Evolutionary conservation across 768 basidiomycete genomes (phyloP), one percentile per base, ranked within the genome.

Genomic region (Termitomyces sp.): DNA sequence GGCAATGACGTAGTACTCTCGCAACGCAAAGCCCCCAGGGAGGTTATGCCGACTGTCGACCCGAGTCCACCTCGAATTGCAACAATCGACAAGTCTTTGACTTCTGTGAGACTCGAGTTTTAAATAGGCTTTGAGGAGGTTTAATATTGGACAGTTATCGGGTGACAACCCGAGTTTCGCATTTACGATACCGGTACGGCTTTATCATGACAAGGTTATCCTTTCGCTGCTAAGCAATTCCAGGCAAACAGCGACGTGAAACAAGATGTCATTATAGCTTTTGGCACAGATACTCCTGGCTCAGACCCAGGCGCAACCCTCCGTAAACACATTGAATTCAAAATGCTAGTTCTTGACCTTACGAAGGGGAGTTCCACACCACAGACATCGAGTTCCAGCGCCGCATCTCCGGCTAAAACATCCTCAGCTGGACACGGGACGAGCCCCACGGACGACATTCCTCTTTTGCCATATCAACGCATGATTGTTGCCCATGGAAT

Each of bases 1-100:
- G 82, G 87, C 61, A 83, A 84, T 10, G 68, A 75, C 22, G 73
- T 87, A 58, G 87, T 86, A 13, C 69, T 91, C 24, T 87, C 86
- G 7, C 88, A 91, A 65, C 79, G 88, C 20, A 71, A 68, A 32
- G 83, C 88, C 0, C 61, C 76, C 1, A 65, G 63, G 6, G 75
- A 86, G 59, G 72, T 75, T 4, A 80, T 82, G 81, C 88, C 88
- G 6, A 78, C 72, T 14, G 77, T 85, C 51, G 82, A 77, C 55
- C 47, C 73, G 6, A 75, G 66, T 58, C 87, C 87, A 16, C 78
- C 82, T 0, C 72, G 84, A 58, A 59, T 72, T 0, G 86, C 87
- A 26, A 73, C 76, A 1, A 57, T 78, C 8, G 67, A 69, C 1
- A 59, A 68, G 18, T 57, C 68, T 35, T 68, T 73, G 35, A 76